phyloP scores from a whole-genome alignment of 2,329 filamentous ascomycete genomes.

The Talaromyces rugulosus region DNA sequence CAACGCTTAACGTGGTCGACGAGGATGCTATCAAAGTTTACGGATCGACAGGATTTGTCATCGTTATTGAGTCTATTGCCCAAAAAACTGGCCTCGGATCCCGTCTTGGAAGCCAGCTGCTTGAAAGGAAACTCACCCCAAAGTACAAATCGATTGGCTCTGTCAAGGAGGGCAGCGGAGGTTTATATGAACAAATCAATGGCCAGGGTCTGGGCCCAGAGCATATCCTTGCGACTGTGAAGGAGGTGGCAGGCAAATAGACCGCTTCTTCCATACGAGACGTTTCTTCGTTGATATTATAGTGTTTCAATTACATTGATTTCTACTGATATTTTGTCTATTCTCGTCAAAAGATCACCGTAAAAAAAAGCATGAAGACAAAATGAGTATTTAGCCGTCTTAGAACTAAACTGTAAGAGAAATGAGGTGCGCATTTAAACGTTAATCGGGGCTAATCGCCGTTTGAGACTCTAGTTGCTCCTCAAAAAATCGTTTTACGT shows the following conservation, averaged over 20 bases:
- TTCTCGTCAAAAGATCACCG: neutral
- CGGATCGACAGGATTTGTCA: conserved; percentile 32
- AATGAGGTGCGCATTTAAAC: neutral
- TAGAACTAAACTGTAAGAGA: neutral
- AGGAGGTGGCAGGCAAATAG: conserved; percentile 19
- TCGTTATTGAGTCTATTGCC: conserved; percentile 35
- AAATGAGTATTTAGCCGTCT: neutral
- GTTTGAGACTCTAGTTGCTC: neutral
- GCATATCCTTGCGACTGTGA: conserved; percentile 29
- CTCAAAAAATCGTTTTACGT: neutral
- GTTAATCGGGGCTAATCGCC: neutral
- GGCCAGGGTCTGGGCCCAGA: conserved; percentile 33
- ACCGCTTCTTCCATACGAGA: neutral
- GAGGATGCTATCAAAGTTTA: conserved; percentile 35
- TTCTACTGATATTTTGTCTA: neutral
- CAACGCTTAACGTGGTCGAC: conserved; percentile 36
- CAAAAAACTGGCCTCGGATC: conserved; percentile 39
- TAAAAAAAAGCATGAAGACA: neutral
- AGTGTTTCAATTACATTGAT: neutral
- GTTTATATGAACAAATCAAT: conserved; percentile 36
- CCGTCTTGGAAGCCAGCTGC: conserved; percentile 31
- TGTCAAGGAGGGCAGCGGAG: conserved; percentile 36
- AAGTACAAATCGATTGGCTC: conserved; percentile 36
- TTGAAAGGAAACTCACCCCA: conserved; percentile 34
- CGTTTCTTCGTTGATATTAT: neutral